Evolutionary conservation across 2,329 filamentous ascomycete genomes (phyloP).

Genomic region (Fusarium sp.): DNA sequence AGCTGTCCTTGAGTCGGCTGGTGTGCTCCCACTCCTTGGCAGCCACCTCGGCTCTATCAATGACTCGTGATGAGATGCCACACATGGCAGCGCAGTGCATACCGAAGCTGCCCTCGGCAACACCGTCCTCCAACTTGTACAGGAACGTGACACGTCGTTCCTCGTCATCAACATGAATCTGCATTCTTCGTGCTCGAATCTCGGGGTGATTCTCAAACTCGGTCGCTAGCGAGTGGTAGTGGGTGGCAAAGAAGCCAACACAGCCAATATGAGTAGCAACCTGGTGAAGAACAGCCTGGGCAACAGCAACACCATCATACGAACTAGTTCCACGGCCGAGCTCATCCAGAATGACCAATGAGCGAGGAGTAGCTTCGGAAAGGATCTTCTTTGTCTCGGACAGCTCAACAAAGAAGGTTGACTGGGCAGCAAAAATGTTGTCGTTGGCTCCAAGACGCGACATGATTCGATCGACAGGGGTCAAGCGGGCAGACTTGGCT

Average conservation of each 20-base stretch:
- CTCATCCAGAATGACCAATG: slow-evolving; percentile 96
- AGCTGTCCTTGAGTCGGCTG: slow-evolving; percentile 85
- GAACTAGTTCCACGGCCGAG: slow-evolving; percentile 94
- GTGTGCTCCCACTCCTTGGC: slow-evolving; percentile 97
- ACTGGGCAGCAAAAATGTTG: slow-evolving; percentile 98
- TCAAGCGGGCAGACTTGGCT: slow-evolving; percentile 82
- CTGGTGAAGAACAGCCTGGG: slow-evolving; percentile 96
- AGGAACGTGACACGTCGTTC: slow-evolving; percentile 93
- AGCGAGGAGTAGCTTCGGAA: slow-evolving; percentile 91
- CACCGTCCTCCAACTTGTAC: slow-evolving; percentile 92
- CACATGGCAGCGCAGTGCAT: slow-evolving; percentile 99
- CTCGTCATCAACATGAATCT: slow-evolving; percentile 89
- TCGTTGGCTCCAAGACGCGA: slow-evolving; percentile 96
- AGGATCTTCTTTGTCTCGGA: slow-evolving; percentile 99
- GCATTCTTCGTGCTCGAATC: slow-evolving; percentile 88
- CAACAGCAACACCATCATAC: slow-evolving; percentile 96
- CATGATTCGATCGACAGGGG: slow-evolving; percentile 97
- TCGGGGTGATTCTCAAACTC: slow-evolving; percentile 94
- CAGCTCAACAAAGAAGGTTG: slow-evolving; percentile 97
- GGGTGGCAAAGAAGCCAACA: slow-evolving; percentile 95
- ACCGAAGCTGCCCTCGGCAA: slow-evolving; percentile 96
- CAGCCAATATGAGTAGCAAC: slow-evolving; percentile 93
- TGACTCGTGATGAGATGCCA: slow-evolving; percentile 85
- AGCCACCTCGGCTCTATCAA: slow-evolving; percentile 87
- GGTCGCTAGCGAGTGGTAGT: slow-evolving; percentile 93